Evolutionary conservation across 2,329 filamentous ascomycete genomes (phyloP).

Genomic region (Thielaviopsis ethacetica): DNA sequence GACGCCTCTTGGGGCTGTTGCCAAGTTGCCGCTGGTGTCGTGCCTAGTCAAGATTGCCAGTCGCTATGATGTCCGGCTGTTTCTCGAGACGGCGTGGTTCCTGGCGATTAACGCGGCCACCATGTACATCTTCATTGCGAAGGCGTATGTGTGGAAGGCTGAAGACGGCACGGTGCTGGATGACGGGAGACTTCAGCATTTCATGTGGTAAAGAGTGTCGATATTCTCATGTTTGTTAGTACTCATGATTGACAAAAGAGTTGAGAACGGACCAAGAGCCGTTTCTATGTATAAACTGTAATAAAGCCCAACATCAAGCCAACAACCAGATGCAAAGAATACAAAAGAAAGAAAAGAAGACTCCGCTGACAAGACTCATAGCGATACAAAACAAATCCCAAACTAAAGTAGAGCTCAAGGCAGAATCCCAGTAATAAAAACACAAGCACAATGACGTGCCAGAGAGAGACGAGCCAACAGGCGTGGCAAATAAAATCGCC

Average conservation of each 20-base stretch:
- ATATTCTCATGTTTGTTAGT: background rate
- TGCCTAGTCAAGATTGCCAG: conserved; percentile 8
- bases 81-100: conserved; percentile 54
- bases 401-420: background rate
- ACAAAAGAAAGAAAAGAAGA: background rate
- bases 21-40: background rate
- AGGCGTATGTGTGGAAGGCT: conserved; percentile 49
- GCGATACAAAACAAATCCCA: no score
- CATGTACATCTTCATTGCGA: conserved; percentile 53
- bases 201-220: conserved; percentile 50
- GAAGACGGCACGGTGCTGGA: conserved; percentile 36
- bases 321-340: background rate
- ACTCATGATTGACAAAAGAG: background rate
- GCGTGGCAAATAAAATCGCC: no score
- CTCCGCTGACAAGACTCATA: background rate
- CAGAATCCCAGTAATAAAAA: background rate
- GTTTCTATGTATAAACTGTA: background rate
- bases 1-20: conserved; percentile 5
- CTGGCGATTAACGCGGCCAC: conserved; percentile 46
- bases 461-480: background rate
- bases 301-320: background rate
- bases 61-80: conserved; percentile 29
- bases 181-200: conserved; percentile 48
- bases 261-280: background rate
- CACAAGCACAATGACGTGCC: background rate